Percentiles rank a stretch among this genome's conserved stretches.
These are phyloP conservation scores for Aspergillus awamori DNA, from an alignment of 2,329 filamentous ascomycete species.

Conservation along the genomic window DNA sequence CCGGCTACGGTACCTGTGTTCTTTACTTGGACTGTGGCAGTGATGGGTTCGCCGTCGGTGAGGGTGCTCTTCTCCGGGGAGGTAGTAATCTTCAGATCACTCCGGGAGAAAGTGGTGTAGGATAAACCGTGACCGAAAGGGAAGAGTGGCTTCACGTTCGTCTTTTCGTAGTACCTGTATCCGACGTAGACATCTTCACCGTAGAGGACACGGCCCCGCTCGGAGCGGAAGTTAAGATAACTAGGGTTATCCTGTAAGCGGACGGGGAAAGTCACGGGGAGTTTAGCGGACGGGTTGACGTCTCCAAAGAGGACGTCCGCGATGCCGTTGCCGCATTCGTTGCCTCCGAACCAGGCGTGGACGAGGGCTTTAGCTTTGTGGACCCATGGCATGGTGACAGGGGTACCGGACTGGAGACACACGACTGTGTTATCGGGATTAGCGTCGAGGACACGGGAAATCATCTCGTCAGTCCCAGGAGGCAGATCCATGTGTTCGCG, in stretches of 20 bases:
- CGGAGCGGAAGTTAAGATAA: conserved; percentile 72
- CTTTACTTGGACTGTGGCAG: conserved; percentile 50
- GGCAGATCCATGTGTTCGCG: conserved; percentile 61
- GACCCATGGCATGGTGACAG: conserved; percentile 57
- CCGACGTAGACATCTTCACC: conserved; percentile 81
- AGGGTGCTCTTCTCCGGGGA: conserved; percentile 39
- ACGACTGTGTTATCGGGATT: conserved; percentile 69
- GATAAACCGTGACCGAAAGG: conserved; percentile 79
- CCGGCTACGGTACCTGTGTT: conserved; percentile 59
- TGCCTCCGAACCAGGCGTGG: conserved; percentile 86
- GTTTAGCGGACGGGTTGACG: conserved; percentile 73
- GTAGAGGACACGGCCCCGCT: conserved; percentile 72
- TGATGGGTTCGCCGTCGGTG: conserved; percentile 50
- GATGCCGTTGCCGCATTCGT: conserved; percentile 80
- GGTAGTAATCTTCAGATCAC: conserved; percentile 46
- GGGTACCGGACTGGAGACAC: conserved; percentile 77
- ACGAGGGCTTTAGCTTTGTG: conserved; percentile 59
- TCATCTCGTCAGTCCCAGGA: conserved; percentile 59
- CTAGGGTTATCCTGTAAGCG: conserved; percentile 71
- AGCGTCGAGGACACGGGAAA: conserved; percentile 64
- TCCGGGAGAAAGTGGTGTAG: conserved; percentile 70
- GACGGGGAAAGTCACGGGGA: conserved; percentile 72
- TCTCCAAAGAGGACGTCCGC: conserved; percentile 76
- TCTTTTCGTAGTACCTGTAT: conserved; percentile 77
- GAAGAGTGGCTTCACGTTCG: conserved; percentile 67